Evolutionary conservation across 495 filamentous ascomycete genomes (phyloP).

Genomic region (Trichodelitschia bisporula): DNA sequence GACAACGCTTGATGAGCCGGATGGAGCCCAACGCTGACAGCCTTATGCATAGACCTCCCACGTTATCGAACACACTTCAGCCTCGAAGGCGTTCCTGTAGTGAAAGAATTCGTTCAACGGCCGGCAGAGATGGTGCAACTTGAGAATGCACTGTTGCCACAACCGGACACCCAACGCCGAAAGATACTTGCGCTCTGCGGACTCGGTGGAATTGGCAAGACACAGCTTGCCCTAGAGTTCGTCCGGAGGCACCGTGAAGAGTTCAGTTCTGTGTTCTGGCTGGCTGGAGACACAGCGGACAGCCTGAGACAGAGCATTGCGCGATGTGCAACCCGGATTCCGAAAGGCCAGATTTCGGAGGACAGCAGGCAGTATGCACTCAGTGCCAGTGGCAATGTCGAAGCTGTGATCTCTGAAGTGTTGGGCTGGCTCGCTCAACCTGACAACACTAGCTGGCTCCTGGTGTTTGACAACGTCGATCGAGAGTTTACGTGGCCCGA

Average conservation of each 20-base stretch:
- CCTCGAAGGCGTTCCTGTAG: no score
- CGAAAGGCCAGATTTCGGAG: slow-evolving; percentile 9
- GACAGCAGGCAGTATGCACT: slow-evolving; percentile 4
- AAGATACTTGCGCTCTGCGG: slow-evolving; percentile 10
- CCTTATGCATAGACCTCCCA: no score
- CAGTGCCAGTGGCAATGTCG: slow-evolving; percentile 6
- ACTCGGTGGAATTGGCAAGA: slow-evolving; percentile 4
- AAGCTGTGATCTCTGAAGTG: slow-evolving; percentile 11
- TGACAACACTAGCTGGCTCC: slow-evolving; percentile 13
- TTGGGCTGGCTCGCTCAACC: slow-evolving; percentile 14
- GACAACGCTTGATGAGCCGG: no score
- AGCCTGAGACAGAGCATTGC: slow-evolving; percentile 16
- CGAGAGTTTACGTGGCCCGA: no score
- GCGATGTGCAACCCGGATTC: slow-evolving; percentile 11
- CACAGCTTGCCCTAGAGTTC: slow-evolving; percentile 5
- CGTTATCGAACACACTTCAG: no score
- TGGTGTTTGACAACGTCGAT: slow-evolving; percentile 15
- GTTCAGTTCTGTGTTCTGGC: slow-evolving; percentile 6
- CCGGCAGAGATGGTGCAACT: no score
- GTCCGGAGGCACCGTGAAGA: slow-evolving; percentile 2
- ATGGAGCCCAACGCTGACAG: no score
- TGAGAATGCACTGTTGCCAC: no score
- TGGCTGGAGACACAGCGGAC: slow-evolving; percentile 9
- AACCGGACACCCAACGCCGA: no score
- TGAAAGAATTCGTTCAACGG: no score